A percentile compares a stretch with the other conserved stretches of the same genome.
Evolutionary conservation across 441 rosid species (phyloP).

Genomic region (Bocquillonia castaneifolia): DNA sequence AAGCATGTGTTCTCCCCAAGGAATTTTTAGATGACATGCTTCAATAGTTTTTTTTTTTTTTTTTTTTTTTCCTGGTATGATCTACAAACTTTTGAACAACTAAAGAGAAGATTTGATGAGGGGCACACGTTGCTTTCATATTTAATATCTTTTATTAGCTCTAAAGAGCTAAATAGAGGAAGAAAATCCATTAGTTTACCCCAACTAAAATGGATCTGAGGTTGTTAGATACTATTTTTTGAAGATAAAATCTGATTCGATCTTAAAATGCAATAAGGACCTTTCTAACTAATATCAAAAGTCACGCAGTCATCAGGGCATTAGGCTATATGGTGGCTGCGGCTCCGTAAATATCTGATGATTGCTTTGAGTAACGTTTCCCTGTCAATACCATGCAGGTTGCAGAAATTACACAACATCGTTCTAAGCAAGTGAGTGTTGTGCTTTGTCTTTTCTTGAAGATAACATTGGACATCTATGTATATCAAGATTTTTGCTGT

Average conservation of each 20-base stretch:
- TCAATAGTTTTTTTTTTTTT: not conserved
- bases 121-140: not conserved
- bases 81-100: not conserved
- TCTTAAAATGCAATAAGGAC: not conserved
- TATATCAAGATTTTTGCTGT: not conserved
- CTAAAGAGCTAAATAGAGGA: not conserved
- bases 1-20: not conserved
- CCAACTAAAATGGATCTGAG: not conserved
- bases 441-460: not conserved
- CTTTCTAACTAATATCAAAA: not conserved
- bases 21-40: not conserved
- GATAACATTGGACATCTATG: not conserved
- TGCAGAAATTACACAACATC: constrained; percentile 32
- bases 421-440: constrained; percentile 42
- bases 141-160: not conserved
- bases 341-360: constrained; percentile 11
- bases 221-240: not conserved
- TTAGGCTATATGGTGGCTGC: not conserved
- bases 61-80: no score
- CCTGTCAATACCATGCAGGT: constrained; percentile 41
- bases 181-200: not conserved
- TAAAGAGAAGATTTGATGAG: not conserved
- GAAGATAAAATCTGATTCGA: not conserved
- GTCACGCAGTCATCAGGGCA: not conserved
- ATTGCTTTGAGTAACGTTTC: constrained; percentile 14